Percentiles rank a stretch among this genome's conserved stretches.
Evolutionary conservation across 768 basidiomycete species (phyloP).

Genomic region (Macrolepiota fuliginosa): DNA sequence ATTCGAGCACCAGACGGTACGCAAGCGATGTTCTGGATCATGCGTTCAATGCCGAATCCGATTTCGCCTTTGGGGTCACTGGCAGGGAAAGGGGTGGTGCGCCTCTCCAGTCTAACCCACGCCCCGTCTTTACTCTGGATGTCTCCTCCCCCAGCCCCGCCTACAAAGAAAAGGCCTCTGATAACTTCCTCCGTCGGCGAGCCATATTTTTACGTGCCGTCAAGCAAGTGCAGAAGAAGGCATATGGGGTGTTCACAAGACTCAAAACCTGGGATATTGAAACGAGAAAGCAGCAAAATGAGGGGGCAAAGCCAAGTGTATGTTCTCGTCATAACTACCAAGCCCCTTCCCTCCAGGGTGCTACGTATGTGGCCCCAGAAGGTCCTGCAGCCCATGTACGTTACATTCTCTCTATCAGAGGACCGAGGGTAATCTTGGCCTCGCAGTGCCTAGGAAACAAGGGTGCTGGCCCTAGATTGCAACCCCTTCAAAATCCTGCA

Average conservation of each 20-base stretch:
- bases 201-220: background rate
- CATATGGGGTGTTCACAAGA: background rate
- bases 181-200: background rate
- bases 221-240: background rate
- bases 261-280: background rate
- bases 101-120: background rate
- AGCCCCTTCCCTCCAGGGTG: background rate
- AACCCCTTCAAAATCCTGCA: too few species aligned
- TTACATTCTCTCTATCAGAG: too few species aligned
- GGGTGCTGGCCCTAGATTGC: too few species aligned
- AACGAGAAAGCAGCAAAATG: background rate
- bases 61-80: background rate
- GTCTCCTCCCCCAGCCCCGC: background rate
- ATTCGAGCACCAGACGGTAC: conserved; percentile 1
- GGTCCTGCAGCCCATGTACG: too few species aligned
- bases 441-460: too few species aligned
- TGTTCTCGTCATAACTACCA: background rate
- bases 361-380: background rate
- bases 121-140: background rate
- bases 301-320: background rate
- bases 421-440: too few species aligned
- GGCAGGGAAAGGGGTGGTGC: background rate
- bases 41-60: background rate
- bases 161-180: background rate
- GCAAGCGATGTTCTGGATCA: conserved; percentile 8